These are phyloP conservation scores for Quercus berberidifolia DNA, from an alignment of 306 rosid genomes.

Conservation along the genomic window DNA sequence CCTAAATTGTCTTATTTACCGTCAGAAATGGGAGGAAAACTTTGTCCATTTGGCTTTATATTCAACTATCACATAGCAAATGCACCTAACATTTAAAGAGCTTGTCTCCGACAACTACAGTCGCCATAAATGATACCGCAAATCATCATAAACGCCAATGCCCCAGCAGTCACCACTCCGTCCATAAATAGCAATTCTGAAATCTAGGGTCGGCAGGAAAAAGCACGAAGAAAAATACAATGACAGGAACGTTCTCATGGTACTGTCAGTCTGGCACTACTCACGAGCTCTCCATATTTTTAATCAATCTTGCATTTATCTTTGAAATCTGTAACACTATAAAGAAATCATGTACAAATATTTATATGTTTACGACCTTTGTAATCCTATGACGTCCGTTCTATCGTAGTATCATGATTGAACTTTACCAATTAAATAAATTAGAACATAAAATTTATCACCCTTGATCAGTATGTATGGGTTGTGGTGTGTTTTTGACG, in stretches of 20 bases:
- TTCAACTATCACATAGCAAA: not conserved
- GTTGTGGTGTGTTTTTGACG: too few relatives aligned
- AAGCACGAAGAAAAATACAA: not conserved
- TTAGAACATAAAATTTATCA: too few relatives aligned
- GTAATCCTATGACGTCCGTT: too few relatives aligned
- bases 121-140: conserved; percentile 29
- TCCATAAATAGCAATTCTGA: not conserved
- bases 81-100: conserved; percentile 5
- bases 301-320: not conserved
- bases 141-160: not conserved
- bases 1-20: too few relatives aligned
- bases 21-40: too few relatives aligned
- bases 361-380: too few relatives aligned
- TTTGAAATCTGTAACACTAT: not conserved
- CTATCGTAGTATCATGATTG: too few relatives aligned
- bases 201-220: not conserved
- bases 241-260: not conserved
- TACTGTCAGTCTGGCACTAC: too few relatives aligned
- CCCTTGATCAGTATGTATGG: too few relatives aligned
- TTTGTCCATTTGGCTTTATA: not conserved
- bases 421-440: too few relatives aligned
- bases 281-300: not conserved
- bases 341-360: not conserved
- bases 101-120: conserved; percentile 24
- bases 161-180: not conserved